phyloP scores from a whole-genome alignment of 495 filamentous ascomycete genomes.

The Aspergillus diversus region DNA sequence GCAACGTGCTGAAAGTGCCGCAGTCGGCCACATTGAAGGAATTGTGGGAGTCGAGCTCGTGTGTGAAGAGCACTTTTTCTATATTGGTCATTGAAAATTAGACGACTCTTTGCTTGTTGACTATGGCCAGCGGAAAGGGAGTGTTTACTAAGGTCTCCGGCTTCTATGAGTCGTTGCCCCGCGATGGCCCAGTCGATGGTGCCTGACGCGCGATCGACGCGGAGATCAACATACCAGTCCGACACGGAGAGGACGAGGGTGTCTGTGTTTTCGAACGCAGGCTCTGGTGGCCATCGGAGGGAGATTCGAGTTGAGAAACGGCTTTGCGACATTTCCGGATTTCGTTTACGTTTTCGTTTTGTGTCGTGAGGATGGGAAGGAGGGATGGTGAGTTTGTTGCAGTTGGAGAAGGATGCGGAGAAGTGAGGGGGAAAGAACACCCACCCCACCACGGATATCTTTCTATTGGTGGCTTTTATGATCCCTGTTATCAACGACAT shows the following conservation, averaged over 20 bases:
- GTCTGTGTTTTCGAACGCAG: slow-evolving; percentile 45
- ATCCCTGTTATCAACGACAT: too few relatives aligned
- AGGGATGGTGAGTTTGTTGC: neutral
- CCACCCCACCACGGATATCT: too few relatives aligned
- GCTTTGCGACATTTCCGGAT: slow-evolving; percentile 20
- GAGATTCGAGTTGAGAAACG: slow-evolving; percentile 48
- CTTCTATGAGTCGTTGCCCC: slow-evolving; percentile 40
- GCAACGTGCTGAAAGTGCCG: slow-evolving; percentile 40
- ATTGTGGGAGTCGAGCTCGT: slow-evolving; percentile 46
- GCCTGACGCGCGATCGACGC: slow-evolving; percentile 37
- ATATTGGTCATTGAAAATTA: neutral
- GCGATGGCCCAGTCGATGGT: slow-evolving; percentile 49
- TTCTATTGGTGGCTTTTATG: too few relatives aligned
- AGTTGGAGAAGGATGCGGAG: too few relatives aligned
- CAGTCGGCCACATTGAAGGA: slow-evolving; percentile 43
- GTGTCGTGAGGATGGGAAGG: neutral
- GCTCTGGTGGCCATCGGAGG: slow-evolving; percentile 46
- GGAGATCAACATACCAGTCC: slow-evolving; percentile 49
- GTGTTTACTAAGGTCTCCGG: slow-evolving; percentile 30
- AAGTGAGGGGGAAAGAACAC: too few relatives aligned
- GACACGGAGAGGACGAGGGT: slow-evolving; percentile 50
- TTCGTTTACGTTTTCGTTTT: neutral
- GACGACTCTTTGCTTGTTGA: neutral
- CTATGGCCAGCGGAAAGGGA: neutral
- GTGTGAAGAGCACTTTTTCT: slow-evolving; percentile 45